Percentiles rank a stretch among this genome's conserved stretches.
These are phyloP conservation scores for Ceriops zippeliana DNA, from an alignment of 345 rosid species.

Conservation along the genomic window DNA sequence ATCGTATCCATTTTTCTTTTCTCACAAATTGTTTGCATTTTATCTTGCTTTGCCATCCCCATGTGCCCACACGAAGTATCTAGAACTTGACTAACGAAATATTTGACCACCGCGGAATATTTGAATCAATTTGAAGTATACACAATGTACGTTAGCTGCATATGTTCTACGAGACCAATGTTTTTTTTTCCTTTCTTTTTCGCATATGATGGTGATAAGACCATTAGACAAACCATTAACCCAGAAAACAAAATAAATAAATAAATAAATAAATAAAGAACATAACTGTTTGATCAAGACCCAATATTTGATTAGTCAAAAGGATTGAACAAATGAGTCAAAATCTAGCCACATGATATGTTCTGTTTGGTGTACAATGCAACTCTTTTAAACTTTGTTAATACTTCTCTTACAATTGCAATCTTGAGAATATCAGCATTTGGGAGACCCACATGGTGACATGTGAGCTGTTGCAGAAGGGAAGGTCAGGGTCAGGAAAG, in stretches of 20 bases:
- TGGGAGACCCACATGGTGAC: conserved; percentile 43
- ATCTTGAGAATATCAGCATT: conserved; percentile 32
- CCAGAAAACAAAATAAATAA: neutral
- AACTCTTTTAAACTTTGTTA: conserved; percentile 12
- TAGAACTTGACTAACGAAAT: conserved; percentile 8
- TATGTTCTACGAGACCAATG: neutral
- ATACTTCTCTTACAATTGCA: conserved; percentile 20
- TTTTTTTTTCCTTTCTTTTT: neutral
- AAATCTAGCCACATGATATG: conserved; percentile 51
- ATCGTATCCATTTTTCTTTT: too few species aligned
- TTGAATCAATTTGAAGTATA: neutral
- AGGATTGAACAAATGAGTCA: conserved; percentile 26
- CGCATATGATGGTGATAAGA: conserved; percentile 7
- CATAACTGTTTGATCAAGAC: neutral
- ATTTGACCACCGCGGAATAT: conserved; percentile 17
- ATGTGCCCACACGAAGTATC: conserved; percentile 4
- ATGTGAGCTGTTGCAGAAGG: conserved; percentile 40
- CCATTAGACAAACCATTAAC: neutral
- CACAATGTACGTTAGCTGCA: neutral
- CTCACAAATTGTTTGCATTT: too few species aligned
- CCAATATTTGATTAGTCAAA: conserved; percentile 35
- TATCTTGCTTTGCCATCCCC: neutral
- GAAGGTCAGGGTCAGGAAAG: conserved; percentile 24
- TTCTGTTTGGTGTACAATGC: conserved; percentile 25
- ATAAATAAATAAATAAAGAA: neutral